Conservation (phyloP, 2,329 filamentous ascomycete genomes). For the Aspergillus carbonarius region DNA sequence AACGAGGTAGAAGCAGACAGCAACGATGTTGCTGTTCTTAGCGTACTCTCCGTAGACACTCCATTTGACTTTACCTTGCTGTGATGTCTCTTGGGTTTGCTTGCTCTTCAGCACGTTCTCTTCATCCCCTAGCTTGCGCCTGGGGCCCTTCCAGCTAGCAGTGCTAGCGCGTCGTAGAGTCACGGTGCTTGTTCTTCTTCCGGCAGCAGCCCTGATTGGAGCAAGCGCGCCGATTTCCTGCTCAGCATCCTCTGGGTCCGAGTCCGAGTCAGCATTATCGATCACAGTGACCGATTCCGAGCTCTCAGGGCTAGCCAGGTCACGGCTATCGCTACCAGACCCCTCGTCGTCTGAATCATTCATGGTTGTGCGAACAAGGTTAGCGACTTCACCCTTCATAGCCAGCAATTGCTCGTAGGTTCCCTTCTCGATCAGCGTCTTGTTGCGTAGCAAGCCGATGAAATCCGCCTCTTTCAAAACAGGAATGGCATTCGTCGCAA, state of each 20-base stretch:
- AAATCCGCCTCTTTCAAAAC: conserved; percentile 87
- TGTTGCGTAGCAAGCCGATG: conserved; percentile 80
- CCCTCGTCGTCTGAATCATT: conserved; percentile 43
- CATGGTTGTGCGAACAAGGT: conserved; percentile 75
- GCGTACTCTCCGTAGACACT: conserved; percentile 92
- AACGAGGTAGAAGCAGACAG: conserved; percentile 76
- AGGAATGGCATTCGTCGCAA: conserved; percentile 93
- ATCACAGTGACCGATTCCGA: conserved; percentile 55
- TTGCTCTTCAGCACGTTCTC: conserved; percentile 71
- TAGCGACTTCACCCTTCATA: conserved; percentile 87
- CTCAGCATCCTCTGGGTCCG: conserved; percentile 61
- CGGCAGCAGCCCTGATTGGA: conserved; percentile 68
- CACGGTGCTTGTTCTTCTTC: conserved; percentile 66
- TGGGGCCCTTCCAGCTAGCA: conserved; percentile 81
- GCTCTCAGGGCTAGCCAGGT: conserved; percentile 69
- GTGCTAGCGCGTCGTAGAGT: conserved; percentile 88
- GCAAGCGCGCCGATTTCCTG: conserved; percentile 74
- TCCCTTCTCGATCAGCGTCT: conserved; percentile 79
- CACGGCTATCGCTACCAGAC: conserved; percentile 53
- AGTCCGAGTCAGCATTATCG: conserved; percentile 51
- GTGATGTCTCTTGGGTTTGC: conserved; percentile 81
- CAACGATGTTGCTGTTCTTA: conserved; percentile 84
- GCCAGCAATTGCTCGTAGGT: conserved; percentile 89
- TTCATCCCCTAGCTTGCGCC: conserved; percentile 82
- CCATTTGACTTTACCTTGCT: conserved; percentile 99